phyloP scores from a whole-genome alignment of 352 stramenopile genomes.

The Salisapilia sapeloensis region DNA sequence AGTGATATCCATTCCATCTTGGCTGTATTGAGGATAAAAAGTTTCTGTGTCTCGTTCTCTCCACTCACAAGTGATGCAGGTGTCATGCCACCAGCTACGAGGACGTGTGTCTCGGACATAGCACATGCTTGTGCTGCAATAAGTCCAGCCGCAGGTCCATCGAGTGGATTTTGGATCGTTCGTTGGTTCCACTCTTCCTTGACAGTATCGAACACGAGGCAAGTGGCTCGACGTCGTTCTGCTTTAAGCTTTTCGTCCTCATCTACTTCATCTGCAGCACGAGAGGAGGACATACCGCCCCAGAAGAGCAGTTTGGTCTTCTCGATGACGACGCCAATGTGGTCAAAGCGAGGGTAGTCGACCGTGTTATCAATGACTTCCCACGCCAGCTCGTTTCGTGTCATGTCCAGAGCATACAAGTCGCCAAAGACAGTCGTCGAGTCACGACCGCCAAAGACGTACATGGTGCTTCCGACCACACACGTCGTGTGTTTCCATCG shows the following conservation, averaged over 20 bases:
- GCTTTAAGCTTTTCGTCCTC: too few relatives aligned
- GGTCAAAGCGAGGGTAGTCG: constrained; percentile 25
- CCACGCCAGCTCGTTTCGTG: constrained; percentile 15
- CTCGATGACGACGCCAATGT: constrained; percentile 29
- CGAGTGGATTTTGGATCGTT: constrained; percentile 12
- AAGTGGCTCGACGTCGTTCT: constrained; percentile 2
- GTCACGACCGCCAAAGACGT: constrained; percentile 54
- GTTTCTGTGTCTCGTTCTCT: constrained; percentile 21
- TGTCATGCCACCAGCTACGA: constrained; percentile 42
- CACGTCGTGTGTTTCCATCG: constrained; percentile 63
- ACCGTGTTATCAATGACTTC: constrained; percentile 23
- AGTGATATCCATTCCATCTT: constrained; percentile 29
- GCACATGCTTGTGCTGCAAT: constrained; percentile 24
- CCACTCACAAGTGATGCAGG: constrained; percentile 14
- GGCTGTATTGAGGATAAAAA: constrained; percentile 28
- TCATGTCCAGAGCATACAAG: constrained; percentile 45
- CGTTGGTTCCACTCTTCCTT: constrained; percentile 16
- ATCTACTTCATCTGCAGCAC: background rate
- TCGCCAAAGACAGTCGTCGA: constrained; percentile 48
- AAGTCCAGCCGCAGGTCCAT: constrained; percentile 14
- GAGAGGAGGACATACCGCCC: constrained; percentile 33
- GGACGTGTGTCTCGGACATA: constrained; percentile 32
- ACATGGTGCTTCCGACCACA: constrained; percentile 47
- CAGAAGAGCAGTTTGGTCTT: constrained; percentile 35
- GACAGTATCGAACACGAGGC: constrained; percentile 37